phyloP scores from a whole-genome alignment of 306 rosid species.

The Neltuma alba region DNA sequence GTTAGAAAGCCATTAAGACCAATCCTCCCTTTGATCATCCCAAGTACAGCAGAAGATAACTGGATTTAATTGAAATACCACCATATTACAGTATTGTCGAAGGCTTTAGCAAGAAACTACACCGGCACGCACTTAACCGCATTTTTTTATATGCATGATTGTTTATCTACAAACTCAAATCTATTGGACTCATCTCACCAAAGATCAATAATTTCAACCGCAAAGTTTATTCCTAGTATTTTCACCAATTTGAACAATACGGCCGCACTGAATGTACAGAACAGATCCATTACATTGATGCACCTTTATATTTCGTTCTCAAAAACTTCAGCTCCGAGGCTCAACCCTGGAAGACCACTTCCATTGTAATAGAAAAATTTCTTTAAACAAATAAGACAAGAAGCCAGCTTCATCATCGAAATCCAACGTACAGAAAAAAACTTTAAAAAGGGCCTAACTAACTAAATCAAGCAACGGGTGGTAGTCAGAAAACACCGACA shows the following conservation, averaged over 20 bases:
- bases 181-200: not conserved
- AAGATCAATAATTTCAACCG: not conserved
- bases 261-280: not conserved
- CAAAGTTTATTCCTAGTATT: not conserved
- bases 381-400: not conserved
- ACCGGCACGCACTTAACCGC: not conserved
- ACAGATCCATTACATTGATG: not conserved
- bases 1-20: not conserved
- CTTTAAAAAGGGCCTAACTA: not conserved
- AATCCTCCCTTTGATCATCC: not conserved
- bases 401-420: not conserved
- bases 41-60: not conserved
- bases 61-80: not conserved
- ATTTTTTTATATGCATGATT: not conserved
- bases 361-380: not conserved
- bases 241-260: not conserved
- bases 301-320: not conserved
- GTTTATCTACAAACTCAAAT: not conserved
- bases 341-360: not conserved
- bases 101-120: not conserved
- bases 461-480: not conserved
- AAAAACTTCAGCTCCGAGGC: not conserved
- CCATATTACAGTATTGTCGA: not conserved
- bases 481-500: constrained; percentile 3
- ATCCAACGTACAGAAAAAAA: not conserved